A percentile compares a stretch with the other conserved stretches of the same genome.
Conservation (phyloP, 768 basidiomycete species). For the Holtermanniella nyarrowii region DNA sequence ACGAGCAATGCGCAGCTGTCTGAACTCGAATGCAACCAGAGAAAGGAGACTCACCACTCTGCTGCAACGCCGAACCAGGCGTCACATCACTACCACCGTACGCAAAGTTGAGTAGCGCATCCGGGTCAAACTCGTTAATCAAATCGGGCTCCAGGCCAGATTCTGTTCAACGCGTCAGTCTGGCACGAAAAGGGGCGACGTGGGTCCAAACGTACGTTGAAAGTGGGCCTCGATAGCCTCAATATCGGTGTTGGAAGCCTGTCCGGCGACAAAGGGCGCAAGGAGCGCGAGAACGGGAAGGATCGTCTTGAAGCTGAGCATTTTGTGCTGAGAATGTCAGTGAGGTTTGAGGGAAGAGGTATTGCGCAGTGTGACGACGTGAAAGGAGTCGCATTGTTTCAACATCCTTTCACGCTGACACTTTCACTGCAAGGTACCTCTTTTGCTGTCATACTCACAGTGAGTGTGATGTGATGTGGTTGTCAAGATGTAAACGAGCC, state of each 20-base stretch:
- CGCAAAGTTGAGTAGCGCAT: slow-evolving; percentile 50
- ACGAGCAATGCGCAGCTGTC: background rate
- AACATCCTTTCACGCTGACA: too few species aligned
- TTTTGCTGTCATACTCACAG: too few species aligned
- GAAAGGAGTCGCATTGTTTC: too few species aligned
- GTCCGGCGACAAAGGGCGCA: slow-evolving; percentile 46
- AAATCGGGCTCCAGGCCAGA: slow-evolving; percentile 53
- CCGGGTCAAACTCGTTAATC: slow-evolving; percentile 53
- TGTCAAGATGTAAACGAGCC: too few species aligned
- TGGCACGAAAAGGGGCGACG: background rate
- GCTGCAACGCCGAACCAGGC: slow-evolving; percentile 53
- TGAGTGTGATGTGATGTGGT: too few species aligned
- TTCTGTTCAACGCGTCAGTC: slow-evolving; percentile 14
- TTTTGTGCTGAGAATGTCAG: slow-evolving; percentile 1
- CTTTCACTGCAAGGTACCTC: too few species aligned
- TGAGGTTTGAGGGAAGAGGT: background rate
- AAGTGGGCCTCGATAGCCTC: slow-evolving; percentile 62
- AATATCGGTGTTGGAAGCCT: slow-evolving; percentile 47
- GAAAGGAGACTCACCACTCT: slow-evolving; percentile 48
- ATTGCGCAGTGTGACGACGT: too few species aligned
- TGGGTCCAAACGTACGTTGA: slow-evolving; percentile 22
- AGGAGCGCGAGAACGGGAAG: slow-evolving; percentile 39
- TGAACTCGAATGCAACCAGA: background rate
- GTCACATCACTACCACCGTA: slow-evolving; percentile 49
- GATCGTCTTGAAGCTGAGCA: slow-evolving; percentile 12